Evolutionary conservation across 176 grass and related monocot genomes (phyloP), one percentile per base, ranked within the genome.

Genomic region (Triticum monococcum): DNA sequence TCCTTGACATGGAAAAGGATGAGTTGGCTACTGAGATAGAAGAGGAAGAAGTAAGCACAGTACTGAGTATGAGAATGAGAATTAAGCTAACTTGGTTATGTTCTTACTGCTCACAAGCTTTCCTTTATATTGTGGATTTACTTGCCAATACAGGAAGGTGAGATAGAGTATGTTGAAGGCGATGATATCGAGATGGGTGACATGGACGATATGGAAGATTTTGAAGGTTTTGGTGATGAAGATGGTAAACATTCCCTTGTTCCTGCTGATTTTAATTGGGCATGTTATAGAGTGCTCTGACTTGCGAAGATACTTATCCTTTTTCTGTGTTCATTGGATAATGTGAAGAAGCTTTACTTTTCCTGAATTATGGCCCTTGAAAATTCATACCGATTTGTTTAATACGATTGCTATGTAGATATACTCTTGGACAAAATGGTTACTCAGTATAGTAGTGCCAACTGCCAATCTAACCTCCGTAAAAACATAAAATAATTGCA

Each of bases 151-250:
- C 75, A 96, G 93, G 93, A 92, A 61, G 79, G 40, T 43, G 91
- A 91, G 86, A 45, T 98, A 23, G 91, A 95, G 79, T 98, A 92
- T 88, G 90, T 98, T 20, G 93, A 98, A 85, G 88, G 89, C 68
- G 91, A 92, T 86, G 96, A 85, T 63, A 84, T 91, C 23, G 91
- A 89, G 72, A 78, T 83, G 81, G 96, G 79, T 84, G 91, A 92
- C 77, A 84, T 87, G 75, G 95, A 98, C 26, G 93, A 98, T 81
- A 98, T 95, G 16, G 96, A 95, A 91, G 93, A 98, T 64, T 92
- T 94, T 67, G 91, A 87, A 79, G 93, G 84, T 72, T 76, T 89
- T 3, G 31, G 88, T 48, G 89, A 79, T 80, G 80, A 89, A 38
- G 72, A 79, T 64, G 88, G 93, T 92, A 87, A 63, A 70, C 11